Base-by-base conservation (phyloP, 2,329 filamentous ascomycete species). In the Biscogniauxia mediterranea region DNA sequence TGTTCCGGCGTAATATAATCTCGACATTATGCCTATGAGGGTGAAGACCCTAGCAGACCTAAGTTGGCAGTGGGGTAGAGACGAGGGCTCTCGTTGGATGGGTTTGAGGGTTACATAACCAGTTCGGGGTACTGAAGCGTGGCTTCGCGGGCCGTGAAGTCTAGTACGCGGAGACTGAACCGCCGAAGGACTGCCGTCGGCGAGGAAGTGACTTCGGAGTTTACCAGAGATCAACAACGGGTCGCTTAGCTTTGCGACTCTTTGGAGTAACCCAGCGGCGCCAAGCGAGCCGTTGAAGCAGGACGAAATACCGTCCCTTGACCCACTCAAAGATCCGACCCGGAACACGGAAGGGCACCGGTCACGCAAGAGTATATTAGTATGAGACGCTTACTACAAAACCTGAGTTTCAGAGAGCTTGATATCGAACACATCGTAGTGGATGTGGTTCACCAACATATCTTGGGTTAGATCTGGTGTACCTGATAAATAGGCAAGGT, bases 391-490 rank as follows among this genome's bases (percentile, higher is more conserved):
- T 52, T 19, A 21, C 38, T 46, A 46, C 38, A 46, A 46, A 46
- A 6, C 2, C 11, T 11, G 7, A 46, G 38, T n/a, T 53, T 25
- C 49, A 28, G 17, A 54, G n/a, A 13, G 32, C 5, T 54, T 58
- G 21, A 25, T 52, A 52, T 61, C 42, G 19, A 38, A 50, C 52
- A 56, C 58, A 60, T 20, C 32, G 57, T 46, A 50, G 55, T 42
- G 50, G 50, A 58, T 42, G 32, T 59, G 55, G 55, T 54, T 49
- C 56, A 17, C 32, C 2, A 28, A 25, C 19, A 58, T 63, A 66
- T 70, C 65, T 63, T 63, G 52, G 52, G 46, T 50, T 56, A 59
- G 61, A 64, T 62, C 63, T 66, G 32, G 62, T 67, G 64, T 61
- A 65, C 67, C 65, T 54, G 32, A 56, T 56, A 62, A 64, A 54